Evolutionary conservation across 352 stramenopile species (phyloP), one percentile per base, ranked within the genome.

Genomic region (Blastocystis sp.): DNA sequence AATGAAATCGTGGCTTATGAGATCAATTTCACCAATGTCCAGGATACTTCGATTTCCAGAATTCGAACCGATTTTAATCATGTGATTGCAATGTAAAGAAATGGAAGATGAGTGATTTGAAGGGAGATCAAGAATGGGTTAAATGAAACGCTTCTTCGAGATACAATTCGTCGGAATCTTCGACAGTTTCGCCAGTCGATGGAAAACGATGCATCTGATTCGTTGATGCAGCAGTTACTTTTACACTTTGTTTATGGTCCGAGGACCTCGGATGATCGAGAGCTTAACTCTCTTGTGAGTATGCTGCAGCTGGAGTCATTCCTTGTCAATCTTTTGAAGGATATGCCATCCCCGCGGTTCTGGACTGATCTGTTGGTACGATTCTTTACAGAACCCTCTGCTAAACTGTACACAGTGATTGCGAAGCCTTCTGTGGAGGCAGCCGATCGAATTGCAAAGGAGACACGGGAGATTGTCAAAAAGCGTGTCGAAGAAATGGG

Each of bases 231-330:
- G 5, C 11, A 23, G 23, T 50, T 18, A 11, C 20, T 80, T 43
- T 26, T 80, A 13, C 70, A 80, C 26, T 80, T 80, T 53, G 13
- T 80, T 34, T 80, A 76, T 43, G 64, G 64, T 26, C 29, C 37
- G 1, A 15, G 64, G 18, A 29, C 34, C 23, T 29, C 23, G 0
- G n/a, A 50, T 8, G 37, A 39, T 20, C 9, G 3, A 11, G 64
- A 76, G 13, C 41, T 76, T 8, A 5, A 54, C 6, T 20, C 37
- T 29, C 64, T 76, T 20, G 8, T 9, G 0, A 20, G 9, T 0
- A 3, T 6, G 29, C 13, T 54, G 8, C 29, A 54, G 34, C 20
- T 50, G 9, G 34, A 56, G 13, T 23, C 34, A 2, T n/a, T 54
- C 39, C 15, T 56, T 4, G 29, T 34, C 23, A n/a, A n/a, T 15